Evolutionary conservation across 768 basidiomycete genomes (phyloP).

Genomic region (Kwoniella sp.): DNA sequence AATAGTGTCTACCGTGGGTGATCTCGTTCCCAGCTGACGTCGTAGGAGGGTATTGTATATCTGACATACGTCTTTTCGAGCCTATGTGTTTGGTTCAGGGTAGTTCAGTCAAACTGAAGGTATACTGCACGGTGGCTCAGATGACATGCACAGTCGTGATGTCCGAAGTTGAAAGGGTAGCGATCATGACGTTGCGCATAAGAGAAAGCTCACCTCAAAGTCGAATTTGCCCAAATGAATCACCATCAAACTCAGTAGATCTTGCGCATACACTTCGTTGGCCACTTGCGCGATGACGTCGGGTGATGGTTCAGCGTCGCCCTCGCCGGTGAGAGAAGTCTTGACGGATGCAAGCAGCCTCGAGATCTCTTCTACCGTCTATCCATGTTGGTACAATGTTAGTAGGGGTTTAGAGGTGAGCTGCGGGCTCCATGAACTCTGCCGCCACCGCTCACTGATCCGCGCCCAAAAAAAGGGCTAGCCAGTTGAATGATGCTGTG

Average conservation of each 20-base stretch:
- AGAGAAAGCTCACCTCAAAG: constrained; percentile 76
- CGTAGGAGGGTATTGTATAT: constrained; percentile 60
- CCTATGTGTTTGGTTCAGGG: constrained; percentile 39
- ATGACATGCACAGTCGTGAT: constrained; percentile 2
- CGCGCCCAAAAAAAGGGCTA: not conserved
- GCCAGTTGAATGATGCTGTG: not conserved
- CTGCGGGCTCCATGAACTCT: no score
- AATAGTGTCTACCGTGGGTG: constrained; percentile 96
- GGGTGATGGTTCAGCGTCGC: constrained; percentile 61
- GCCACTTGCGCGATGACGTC: constrained; percentile 92
- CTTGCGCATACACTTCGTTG: constrained; percentile 90
- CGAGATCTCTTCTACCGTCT: constrained; percentile 45
- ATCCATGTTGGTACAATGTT: not conserved
- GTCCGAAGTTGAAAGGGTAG: no score
- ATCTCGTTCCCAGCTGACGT: constrained; percentile 88
- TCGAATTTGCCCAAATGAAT: constrained; percentile 82
- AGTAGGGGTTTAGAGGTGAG: no score
- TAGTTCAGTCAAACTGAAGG: not conserved
- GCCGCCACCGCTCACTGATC: no score
- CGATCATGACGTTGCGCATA: no score
- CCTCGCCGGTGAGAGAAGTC: constrained; percentile 33
- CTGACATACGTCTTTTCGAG: constrained; percentile 59
- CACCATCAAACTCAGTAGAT: constrained; percentile 79
- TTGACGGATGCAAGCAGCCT: constrained; percentile 34
- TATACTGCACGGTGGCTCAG: no score